Percentiles rank a stretch among this genome's conserved stretches.
These are phyloP conservation scores for Xylariaceae sp. DNA, from an alignment of 2,329 filamentous ascomycete genomes.

Conservation along the genomic window DNA sequence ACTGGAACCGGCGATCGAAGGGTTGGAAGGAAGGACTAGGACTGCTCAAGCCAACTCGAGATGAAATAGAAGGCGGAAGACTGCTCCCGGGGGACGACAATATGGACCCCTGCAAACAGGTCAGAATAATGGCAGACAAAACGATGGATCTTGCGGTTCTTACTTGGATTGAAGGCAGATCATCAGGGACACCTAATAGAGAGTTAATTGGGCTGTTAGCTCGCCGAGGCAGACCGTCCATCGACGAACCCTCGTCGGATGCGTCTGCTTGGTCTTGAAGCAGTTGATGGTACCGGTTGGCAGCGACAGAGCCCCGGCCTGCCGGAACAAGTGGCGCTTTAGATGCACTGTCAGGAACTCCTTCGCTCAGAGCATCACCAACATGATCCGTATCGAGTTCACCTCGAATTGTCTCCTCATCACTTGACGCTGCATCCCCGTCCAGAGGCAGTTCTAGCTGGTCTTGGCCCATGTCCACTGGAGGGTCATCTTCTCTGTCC, in stretches of 20 bases:
- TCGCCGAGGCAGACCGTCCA: slow-evolving; percentile 49
- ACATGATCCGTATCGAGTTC: slow-evolving; percentile 35
- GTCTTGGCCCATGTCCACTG: slow-evolving; percentile 35
- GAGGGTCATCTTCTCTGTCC: slow-evolving; percentile 39
- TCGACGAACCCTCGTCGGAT: slow-evolving; percentile 48
- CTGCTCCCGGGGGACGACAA: slow-evolving; percentile 69
- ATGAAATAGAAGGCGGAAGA: slow-evolving; percentile 62
- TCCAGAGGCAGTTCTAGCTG: slow-evolving; percentile 41
- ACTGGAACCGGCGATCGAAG: slow-evolving; percentile 92
- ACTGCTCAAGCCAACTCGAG: slow-evolving; percentile 59
- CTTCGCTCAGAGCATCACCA: slow-evolving; percentile 34
- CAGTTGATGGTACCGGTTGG: slow-evolving; percentile 43
- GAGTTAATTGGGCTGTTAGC: slow-evolving; percentile 65
- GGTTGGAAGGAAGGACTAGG: slow-evolving; percentile 81
- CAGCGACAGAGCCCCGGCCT: slow-evolving; percentile 35
- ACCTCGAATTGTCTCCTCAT: slow-evolving; percentile 40
- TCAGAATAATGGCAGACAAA: slow-evolving; percentile 7
- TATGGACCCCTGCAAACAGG: slow-evolving; percentile 48
- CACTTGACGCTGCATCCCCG: slow-evolving; percentile 37
- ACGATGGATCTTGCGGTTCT: slow-evolving; percentile 22
- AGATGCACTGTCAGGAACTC: slow-evolving; percentile 28
- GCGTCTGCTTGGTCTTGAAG: slow-evolving; percentile 41
- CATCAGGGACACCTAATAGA: slow-evolving; percentile 68
- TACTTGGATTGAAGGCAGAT: slow-evolving; percentile 78
- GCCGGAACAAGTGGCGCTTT: slow-evolving; percentile 13